phyloP scores from a whole-genome alignment of 139 green algal genomes.

The Yamagishiella unicocca region DNA sequence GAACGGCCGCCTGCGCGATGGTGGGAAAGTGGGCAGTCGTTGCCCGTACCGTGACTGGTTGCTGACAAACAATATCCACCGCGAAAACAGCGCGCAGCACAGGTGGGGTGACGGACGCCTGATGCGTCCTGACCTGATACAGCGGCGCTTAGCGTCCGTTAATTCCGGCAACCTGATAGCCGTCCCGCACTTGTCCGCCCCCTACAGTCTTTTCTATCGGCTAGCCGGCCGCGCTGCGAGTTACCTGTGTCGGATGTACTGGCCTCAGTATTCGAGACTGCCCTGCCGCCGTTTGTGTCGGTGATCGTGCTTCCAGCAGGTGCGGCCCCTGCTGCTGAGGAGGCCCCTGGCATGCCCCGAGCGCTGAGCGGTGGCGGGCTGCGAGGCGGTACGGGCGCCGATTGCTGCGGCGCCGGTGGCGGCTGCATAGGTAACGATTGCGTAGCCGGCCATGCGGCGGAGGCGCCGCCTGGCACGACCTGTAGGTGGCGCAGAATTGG shows the following conservation, averaged over 20 bases:
- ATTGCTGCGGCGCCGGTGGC: not conserved
- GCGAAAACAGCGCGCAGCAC: too few relatives aligned
- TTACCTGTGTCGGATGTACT: conserved; percentile 33
- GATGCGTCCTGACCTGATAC: too few relatives aligned
- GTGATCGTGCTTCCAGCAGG: not conserved
- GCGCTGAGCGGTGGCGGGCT: conserved; percentile 11
- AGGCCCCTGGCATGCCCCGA: not conserved
- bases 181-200: too few relatives aligned
- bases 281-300: not conserved
- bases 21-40: too few relatives aligned
- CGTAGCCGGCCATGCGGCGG: not conserved
- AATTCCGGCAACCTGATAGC: too few relatives aligned
- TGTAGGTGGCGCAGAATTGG: too few relatives aligned
- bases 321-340: not conserved
- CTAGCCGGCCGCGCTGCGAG: not conserved
- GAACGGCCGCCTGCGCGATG: conserved; percentile 15
- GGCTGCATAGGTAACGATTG: not conserved
- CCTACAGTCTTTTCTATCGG: too few relatives aligned
- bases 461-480: not conserved
- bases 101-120: too few relatives aligned
- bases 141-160: too few relatives aligned
- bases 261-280: conserved; percentile 9
- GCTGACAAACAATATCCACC: too few relatives aligned
- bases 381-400: not conserved
- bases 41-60: too few relatives aligned